Evolutionary conservation across 2,329 filamentous ascomycete genomes (phyloP), one percentile per base, ranked within the genome.

Genomic region (Aschersonia sp.): DNA sequence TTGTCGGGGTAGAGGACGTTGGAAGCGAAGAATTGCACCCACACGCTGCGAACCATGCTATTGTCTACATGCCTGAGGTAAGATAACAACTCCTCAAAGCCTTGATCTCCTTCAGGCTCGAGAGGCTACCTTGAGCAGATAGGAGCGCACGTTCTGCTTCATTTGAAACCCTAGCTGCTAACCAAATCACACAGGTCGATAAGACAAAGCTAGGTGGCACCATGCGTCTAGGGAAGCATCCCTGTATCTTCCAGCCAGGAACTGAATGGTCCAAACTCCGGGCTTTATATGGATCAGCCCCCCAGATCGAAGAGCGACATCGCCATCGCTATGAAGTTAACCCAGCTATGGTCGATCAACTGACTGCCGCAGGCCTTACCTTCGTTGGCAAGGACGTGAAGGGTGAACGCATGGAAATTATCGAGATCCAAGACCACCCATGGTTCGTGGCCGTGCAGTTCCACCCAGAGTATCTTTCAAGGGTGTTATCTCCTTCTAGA

Each of bases 301-400:
- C 70, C 1, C 64, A 66, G 20, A 74, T 84, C 43, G 66, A 74
- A 50, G 89, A 94, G 70, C 78, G 89, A 46, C 89, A 95, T 64
- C 80, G 89, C 51, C 89, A 95, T 66, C 78, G 88, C 40, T 95
- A 94, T 62, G 89, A 95, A 68, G 85, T 94, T 54, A 94, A 94
- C 67, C 88, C 89, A 0, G 75, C 78, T 9, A 82, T 83, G 58
- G 78, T 94, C 47, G 78, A 83, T 4, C 66, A 67, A 32, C 71
- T 95, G 3, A 75, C 86, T 53, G 66, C 75, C 44, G 78, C 74
- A 4, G 89, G 88, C 1, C 70, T 95, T 20, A 35, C 73, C 42
- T 89, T 94, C 59, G 74, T 89, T 50, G 85, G 84, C 53, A 89
- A 88, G 63, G 88, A 94, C 58, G 80, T 85, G 50, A 80, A 74